These are phyloP conservation scores for Hypoxylon lienhwacheense DNA, from an alignment of 495 filamentous ascomycete species.

Conservation along the genomic window DNA sequence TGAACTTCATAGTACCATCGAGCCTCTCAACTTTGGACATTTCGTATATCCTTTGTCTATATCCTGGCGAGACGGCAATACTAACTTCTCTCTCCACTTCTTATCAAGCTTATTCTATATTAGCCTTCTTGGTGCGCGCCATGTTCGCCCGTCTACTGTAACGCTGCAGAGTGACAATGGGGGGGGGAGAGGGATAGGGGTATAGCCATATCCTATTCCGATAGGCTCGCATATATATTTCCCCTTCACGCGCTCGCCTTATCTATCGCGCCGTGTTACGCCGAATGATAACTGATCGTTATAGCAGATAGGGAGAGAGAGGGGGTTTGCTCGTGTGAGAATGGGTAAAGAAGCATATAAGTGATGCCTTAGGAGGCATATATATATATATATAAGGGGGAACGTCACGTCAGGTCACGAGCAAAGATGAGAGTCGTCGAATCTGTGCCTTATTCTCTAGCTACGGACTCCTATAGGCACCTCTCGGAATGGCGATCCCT, in stretches of 20 bases:
- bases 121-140: conserved; percentile 11
- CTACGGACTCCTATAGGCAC: too few relatives aligned
- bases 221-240: conserved; percentile 22
- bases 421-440: neutral
- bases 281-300: conserved; percentile 5
- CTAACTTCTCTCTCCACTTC: neutral
- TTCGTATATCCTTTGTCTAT: neutral
- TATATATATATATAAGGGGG: conserved; percentile 7
- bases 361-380: neutral
- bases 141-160: conserved; percentile 4
- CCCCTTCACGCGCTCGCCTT: conserved; percentile 14
- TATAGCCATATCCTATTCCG: conserved; percentile 10
- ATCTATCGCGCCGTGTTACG: conserved; percentile 12
- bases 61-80: neutral
- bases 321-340: conserved; percentile 1
- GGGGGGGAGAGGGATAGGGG: too few relatives aligned
- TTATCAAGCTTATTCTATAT: conserved; percentile 28
- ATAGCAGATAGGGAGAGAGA: conserved; percentile 1
- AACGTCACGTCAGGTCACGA: neutral
- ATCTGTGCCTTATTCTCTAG: too few relatives aligned
- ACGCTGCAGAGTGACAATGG: conserved; percentile 19
- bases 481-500: conserved; percentile 2
- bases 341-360: neutral
- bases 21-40: too few relatives aligned
- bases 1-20: too few relatives aligned